Base-by-base conservation (phyloP, 305 asterid genomes). In the Solanum chacoense region DNA sequence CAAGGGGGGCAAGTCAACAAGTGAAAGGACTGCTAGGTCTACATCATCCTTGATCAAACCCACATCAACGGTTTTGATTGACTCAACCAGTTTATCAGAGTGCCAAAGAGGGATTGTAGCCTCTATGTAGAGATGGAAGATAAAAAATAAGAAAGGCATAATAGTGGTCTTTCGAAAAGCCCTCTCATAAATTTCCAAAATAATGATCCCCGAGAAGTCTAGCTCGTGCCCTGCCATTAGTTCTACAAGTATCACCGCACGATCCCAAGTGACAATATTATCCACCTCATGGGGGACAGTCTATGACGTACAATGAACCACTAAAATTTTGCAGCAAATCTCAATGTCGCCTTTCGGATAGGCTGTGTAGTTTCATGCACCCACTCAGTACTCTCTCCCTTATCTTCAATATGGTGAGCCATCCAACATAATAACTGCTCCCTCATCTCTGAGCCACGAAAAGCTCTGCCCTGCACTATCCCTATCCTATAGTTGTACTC, bases 391-490 rank as follows among this genome's bases (percentile, higher is more conserved):
- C 22, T 50, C 63, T 50, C 22, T 50, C 3, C 63, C 8, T 50
- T 3, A 50, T 50, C 22, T 3, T 2, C 22, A 50, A 50, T 50
- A 50, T 14, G 63, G 63, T 14, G 63, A 50, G 63, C 63, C 22
- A 5, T 50, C 22, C 22, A 50, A 1, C 3, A 6, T 50, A 50
- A 16, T 50, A 16, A 16, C 1, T 50, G 8, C 1, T 50, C 22
- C 22, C 0, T 50, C 22, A 5, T 0, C 22, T 6, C 8, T 0
- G 8, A 50, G 63, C 6, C 7, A 16, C 22, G 0, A 0, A 50
- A 50, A 50, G 22, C 63, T 50, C 3, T 14, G 3, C 63, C 63
- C 63, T 50, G 3, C 22, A 50, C 22, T 50, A 14, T 50, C 3
- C 63, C 1, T 3, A 50, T 50, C 8, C 3, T 50, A 16, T 14